Conservation (phyloP, 2,329 filamentous ascomycete genomes). For the Thyridium curvatum region DNA sequence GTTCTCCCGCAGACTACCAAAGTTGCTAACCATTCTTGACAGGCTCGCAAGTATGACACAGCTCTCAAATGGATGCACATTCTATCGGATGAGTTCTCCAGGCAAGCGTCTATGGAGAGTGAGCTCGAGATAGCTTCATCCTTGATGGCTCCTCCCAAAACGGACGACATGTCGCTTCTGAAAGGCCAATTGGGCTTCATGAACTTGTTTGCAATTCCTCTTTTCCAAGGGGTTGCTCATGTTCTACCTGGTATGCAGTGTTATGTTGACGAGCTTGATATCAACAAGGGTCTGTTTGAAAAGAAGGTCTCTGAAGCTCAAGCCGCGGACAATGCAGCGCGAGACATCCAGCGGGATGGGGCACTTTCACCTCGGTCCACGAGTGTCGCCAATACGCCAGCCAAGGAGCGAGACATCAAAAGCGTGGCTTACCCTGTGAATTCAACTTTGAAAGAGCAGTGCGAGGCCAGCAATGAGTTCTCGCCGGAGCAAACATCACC, state of each 20-base stretch:
- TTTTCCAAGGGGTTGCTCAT: conserved; percentile 84
- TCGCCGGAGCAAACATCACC: conserved; percentile 18
- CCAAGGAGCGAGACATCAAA: conserved; percentile 15
- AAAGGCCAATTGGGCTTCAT: conserved; percentile 94
- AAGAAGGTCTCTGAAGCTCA: conserved; percentile 59
- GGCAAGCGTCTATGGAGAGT: conserved; percentile 86
- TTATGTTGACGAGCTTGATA: conserved; percentile 72
- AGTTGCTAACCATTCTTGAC: conserved; percentile 7
- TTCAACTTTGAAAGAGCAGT: conserved; percentile 7
- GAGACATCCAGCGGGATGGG: conserved; percentile 29
- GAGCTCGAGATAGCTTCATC: conserved; percentile 85
- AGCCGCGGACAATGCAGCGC: conserved; percentile 36
- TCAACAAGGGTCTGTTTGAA: conserved; percentile 72
- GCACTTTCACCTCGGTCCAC: conserved; percentile 38
- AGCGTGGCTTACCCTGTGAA: conserved; percentile 9
- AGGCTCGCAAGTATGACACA: conserved; percentile 78
- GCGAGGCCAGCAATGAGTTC: conserved; percentile 10
- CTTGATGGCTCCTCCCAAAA: conserved; percentile 76
- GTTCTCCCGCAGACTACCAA: too few species aligned
- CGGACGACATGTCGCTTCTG: conserved; percentile 75
- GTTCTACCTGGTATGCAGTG: conserved; percentile 81
- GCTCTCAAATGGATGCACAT: conserved; percentile 88
- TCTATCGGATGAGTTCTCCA: conserved; percentile 89
- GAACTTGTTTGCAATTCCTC: conserved; percentile 87
- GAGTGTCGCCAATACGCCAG: conserved; percentile 27